Evolutionary conservation across 208 protist species (phyloP), one percentile per base, ranked within the genome.

Genomic region (Trypanosoma caninum): DNA sequence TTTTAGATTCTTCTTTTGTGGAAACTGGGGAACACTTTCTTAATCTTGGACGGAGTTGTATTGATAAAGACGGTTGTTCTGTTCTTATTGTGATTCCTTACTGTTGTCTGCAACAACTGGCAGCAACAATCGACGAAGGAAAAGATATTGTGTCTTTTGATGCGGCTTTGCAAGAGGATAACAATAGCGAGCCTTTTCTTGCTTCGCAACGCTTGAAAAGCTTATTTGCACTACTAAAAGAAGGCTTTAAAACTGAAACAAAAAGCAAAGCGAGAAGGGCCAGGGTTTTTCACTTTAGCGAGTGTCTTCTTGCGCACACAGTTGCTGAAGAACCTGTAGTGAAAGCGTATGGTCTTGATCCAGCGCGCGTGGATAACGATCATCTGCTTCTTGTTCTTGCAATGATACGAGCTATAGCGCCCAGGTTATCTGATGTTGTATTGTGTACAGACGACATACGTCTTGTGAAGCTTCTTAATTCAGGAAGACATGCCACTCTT

Each of bases 1-100:
- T 95, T 22, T 64, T 95, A 16, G 88, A 95, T 69, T 67, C 81
- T 31, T 95, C 88, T 8, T 95, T 92, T 69, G 68, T 95, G 10
- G 88, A 95, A 54, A 87, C 76, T 22, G 81, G 79, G 23, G 82
- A 91, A 54, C 35, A 67, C 9, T 94, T 91, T 62, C 55, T 91
- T 31, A 60, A 37, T 10, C n/a, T 93, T 23, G 77, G 82, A 13
- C 50, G 37, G 20, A 45, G 31, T 20, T 18, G 22, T 46, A 48
- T 23, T 22, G n/a, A n/a, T n/a, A 38, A 42, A 6, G 30, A 42
- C 51, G 16, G 18, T 31, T 9, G 20, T 22, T n/a, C 18, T 35
- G 59, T 64, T 20, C 74, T 91, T n/a, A 67, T 91, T 22, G 48
- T 94, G 14, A 46, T 90, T 10, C 88, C 88, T 10, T 87, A 82